Base-by-base conservation (phyloP, 2,329 filamentous ascomycete genomes). In the Ploettnerulaceae sp. region DNA sequence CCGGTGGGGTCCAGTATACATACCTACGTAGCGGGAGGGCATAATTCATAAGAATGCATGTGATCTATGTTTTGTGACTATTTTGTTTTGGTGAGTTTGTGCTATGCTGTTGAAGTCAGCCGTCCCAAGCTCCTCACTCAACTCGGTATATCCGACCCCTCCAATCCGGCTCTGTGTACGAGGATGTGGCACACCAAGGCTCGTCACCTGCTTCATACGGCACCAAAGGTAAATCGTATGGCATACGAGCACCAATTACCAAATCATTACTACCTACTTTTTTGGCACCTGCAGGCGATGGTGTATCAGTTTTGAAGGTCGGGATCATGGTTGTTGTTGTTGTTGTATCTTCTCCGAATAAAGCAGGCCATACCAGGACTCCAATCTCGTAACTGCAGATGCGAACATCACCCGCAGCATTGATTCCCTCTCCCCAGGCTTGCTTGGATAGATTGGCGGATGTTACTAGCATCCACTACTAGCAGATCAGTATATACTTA, bases 381-480 rank as follows among this genome's bases (percentile, higher is more conserved):
- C 89, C 89, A 24, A 88, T 76, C 64, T 95, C 89, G 71, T 84
- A 95, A 22, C 86, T 93, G 48, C 84, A 81, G 21, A 95, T 79
- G 26, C 82, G 75, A 22, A 89, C 69, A 57, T 86, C 76, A 1
- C 77, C 79, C 0, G 72, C 69, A 3, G 70, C 8, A 51, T 75
- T 79, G 1, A 63, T 64, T 2, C 76, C 71, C 28, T 84, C 81
- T 1, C 89, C 89, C 90, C 89, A 95, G 0, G 89, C 89, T 66
- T 95, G 89, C 51, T 83, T 91, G 1, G 86, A 93, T 2, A 95
- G 65, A 57, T 95, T 95, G n/a, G 89, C 89, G n/a, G 86, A 93
- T 0, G 88, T 94, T 2, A 94, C 64, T 53, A 95, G 72, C 1
- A 86, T 88, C 90, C 89, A 95, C 39, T 15, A 32, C 22, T 12